Percentiles rank a stretch among this genome's conserved stretches.
Conservation (phyloP, 495 filamentous ascomycete species). For the Penicillium argentinense region DNA sequence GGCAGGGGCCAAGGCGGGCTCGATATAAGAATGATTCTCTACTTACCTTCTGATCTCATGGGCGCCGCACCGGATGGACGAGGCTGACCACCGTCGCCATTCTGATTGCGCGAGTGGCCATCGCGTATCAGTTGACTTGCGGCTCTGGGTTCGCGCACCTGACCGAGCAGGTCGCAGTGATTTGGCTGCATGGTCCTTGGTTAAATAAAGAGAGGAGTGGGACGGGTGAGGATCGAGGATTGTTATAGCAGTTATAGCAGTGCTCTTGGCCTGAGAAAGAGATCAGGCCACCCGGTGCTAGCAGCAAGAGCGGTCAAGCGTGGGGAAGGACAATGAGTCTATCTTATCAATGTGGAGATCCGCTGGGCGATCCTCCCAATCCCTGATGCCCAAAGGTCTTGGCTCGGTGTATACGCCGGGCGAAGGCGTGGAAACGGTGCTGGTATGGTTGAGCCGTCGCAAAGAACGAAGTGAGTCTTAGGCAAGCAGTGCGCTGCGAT, state of each 20-base stretch:
- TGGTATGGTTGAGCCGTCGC: background rate
- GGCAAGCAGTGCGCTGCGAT: too few species aligned
- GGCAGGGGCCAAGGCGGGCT: conserved; percentile 9
- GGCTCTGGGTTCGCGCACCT: conserved; percentile 43
- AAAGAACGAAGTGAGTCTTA: too few species aligned
- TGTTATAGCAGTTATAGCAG: conserved; percentile 11
- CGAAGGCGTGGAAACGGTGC: background rate
- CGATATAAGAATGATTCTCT: conserved; percentile 13
- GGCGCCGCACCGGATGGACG: conserved; percentile 35
- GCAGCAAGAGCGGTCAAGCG: conserved; percentile 30
- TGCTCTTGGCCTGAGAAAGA: background rate
- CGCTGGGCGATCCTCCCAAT: conserved; percentile 17
- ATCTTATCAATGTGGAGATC: conserved; percentile 32
- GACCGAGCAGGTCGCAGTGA: conserved; percentile 47
- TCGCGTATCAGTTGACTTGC: conserved; percentile 44
- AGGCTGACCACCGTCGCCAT: conserved; percentile 26
- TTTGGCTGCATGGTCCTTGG: conserved; percentile 43
- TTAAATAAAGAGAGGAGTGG: conserved; percentile 1
- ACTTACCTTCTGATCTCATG: conserved; percentile 52
- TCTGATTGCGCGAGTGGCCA: conserved; percentile 34
- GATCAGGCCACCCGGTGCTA: conserved; percentile 29
- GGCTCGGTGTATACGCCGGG: background rate
- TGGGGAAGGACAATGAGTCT: conserved; percentile 20
- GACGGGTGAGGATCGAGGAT: conserved; percentile 2
- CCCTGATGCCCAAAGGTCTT: conserved; percentile 25